Base-by-base conservation (phyloP, 164 flowering plant species). In the Vitis rupestris region DNA sequence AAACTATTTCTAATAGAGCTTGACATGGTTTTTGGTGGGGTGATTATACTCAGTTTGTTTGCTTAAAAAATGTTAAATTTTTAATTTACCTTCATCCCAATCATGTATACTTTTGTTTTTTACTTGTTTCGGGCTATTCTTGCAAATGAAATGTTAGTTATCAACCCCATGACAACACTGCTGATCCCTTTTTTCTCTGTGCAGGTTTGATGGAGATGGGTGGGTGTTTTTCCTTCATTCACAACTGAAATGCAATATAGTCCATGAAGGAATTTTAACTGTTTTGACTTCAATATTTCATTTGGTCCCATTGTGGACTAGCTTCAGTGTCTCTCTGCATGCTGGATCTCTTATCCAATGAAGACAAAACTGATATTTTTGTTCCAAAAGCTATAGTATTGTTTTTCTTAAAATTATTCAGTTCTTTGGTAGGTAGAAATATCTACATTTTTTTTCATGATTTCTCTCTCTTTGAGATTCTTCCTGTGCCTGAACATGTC, bases 131-230 rank as follows among this genome's bases (percentile, higher is more conserved):
- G 1, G 11, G 27, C 27, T 23, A 23, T 9, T 48, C n/a, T 61
- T 48, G 19, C 23, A 62, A 23, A 50, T 23, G 19, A 47, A 19
- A 2, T 23, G 27, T 52, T 50, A 2, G 17, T 52, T 15, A 6
- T 52, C 61, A 7, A 14, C 19, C 49, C 9, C 0, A 19, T 19
- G 49, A 0, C 12, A 15, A 4, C 49, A 5, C 9, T 61, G 12
- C 59, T 77, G 51, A 59, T 62, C 65, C 54, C 48, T 30, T 65
- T 68, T 53, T 76, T 77, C 44, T 74, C n/a, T 66, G 16, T 88
- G 85, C 95, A 94, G 98, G 97, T 94, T 94, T 82, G 97, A 94
- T 83, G 98, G 98, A 81, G 97, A 92, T 81, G 98, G 98, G 98
- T 94, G 65, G 12, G 93, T 85, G 62, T 60, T 57, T 70, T 68